Percentiles rank a stretch among this genome's conserved stretches.
Evolutionary conservation across 2,329 filamentous ascomycete genomes (phyloP).

Genomic region (Balansia obtecta): DNA sequence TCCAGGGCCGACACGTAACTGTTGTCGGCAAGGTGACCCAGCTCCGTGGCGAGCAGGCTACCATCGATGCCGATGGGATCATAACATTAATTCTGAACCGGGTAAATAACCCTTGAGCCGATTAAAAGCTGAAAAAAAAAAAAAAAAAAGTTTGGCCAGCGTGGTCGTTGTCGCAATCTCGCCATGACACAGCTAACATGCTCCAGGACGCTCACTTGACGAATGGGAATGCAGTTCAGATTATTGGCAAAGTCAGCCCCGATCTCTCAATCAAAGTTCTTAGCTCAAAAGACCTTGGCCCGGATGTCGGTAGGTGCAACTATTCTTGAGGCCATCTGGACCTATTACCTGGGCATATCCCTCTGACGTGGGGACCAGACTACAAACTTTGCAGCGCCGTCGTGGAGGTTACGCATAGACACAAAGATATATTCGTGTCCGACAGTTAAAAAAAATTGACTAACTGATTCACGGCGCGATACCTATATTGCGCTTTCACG

Average conservation of each 20-base stretch:
- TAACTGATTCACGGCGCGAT: not conserved
- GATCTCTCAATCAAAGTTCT: slow-evolving; percentile 63
- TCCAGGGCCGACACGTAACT: slow-evolving; percentile 64
- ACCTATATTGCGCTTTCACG: not conserved
- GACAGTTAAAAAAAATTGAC: slow-evolving; percentile 21
- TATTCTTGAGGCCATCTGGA: not conserved
- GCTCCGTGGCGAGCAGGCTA: slow-evolving; percentile 67
- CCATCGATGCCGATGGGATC: slow-evolving; percentile 67
- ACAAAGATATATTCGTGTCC: slow-evolving; percentile 67
- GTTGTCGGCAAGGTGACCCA: slow-evolving; percentile 76
- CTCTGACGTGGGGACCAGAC: slow-evolving; percentile 36
- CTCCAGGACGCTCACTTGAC: slow-evolving; percentile 56
- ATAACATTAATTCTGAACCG: slow-evolving; percentile 64
- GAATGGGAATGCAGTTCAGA: slow-evolving; percentile 57
- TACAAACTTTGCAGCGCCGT: slow-evolving; percentile 64
- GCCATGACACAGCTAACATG: not conserved
- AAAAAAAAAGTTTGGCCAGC: not conserved
- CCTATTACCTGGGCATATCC: too few species aligned
- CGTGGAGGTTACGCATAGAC: slow-evolving; percentile 73
- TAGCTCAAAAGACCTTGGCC: slow-evolving; percentile 56
- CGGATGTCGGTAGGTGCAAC: slow-evolving; percentile 49
- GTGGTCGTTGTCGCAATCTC: not conserved
- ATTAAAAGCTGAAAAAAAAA: too few species aligned
- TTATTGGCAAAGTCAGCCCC: slow-evolving; percentile 68
- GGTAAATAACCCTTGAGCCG: slow-evolving; percentile 30